Evolutionary conservation across 208 protist genomes (phyloP).

Genomic region (Acanthamoeba royreba): DNA sequence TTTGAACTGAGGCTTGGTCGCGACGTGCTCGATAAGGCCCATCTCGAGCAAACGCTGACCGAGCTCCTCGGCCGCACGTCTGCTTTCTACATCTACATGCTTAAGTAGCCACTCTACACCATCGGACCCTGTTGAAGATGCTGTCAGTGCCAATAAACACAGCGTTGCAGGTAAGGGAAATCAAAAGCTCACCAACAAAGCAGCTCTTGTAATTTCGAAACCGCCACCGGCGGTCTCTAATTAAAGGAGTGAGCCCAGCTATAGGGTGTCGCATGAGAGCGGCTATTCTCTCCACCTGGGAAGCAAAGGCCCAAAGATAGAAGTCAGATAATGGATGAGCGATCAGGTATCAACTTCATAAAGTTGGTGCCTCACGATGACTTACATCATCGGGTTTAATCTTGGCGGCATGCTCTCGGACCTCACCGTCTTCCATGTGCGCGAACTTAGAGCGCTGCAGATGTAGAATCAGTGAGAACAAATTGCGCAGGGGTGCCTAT

Average conservation of each 20-base stretch:
- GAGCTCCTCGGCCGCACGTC: neutral
- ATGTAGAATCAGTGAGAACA: neutral
- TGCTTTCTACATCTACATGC: neutral
- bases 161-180: neutral
- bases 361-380: neutral
- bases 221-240: neutral
- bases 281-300: neutral
- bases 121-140: constrained; percentile 14
- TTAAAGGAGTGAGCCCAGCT: neutral
- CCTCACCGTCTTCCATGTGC: neutral
- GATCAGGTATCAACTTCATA: neutral
- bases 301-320: neutral
- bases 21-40: neutral
- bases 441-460: constrained; percentile 19
- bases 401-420: neutral
- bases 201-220: constrained; percentile 39
- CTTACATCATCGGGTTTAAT: constrained; percentile 10
- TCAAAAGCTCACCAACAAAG: neutral
- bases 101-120: constrained; percentile 3
- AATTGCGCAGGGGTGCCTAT: no score
- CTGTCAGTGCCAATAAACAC: neutral
- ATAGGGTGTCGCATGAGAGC: neutral
- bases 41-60: neutral
- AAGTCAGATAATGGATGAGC: neutral
- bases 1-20: neutral